phyloP scores from a whole-genome alignment of 2,329 filamentous ascomycete species.

The Pseudonectria buxi region DNA sequence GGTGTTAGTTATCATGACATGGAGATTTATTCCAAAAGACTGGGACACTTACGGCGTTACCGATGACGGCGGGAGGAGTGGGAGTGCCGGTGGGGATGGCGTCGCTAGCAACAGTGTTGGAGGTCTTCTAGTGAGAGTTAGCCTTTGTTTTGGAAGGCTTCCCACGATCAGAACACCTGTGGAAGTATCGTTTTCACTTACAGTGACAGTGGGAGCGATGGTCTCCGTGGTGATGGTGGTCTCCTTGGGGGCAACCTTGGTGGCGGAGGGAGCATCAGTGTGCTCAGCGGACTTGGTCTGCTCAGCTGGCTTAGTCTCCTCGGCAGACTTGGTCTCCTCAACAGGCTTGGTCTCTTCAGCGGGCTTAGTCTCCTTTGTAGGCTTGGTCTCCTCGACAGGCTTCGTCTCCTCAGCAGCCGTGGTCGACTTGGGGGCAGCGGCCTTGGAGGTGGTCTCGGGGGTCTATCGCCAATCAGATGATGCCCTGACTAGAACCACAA shows the following conservation, averaged over 20 bases:
- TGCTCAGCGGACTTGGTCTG: conserved; percentile 2
- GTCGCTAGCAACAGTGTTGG: not conserved
- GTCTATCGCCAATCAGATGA: not conserved
- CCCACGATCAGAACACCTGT: too few relatives aligned
- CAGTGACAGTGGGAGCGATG: not conserved
- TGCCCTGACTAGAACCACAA: too few relatives aligned
- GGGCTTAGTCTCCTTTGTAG: not conserved
- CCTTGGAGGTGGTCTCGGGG: not conserved
- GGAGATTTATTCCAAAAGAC: too few relatives aligned
- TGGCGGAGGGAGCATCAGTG: not conserved
- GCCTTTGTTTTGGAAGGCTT: not conserved
- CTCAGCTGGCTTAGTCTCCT: too few relatives aligned
- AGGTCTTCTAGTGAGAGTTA: not conserved
- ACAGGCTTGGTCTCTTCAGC: conserved; percentile 1
- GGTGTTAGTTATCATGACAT: not conserved
- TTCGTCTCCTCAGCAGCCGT: not conserved
- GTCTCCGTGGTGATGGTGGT: not conserved
- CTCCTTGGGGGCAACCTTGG: not conserved
- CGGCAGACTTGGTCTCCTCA: too few relatives aligned
- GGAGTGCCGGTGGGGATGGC: not conserved
- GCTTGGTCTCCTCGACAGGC: not conserved
- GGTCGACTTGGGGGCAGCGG: not conserved
- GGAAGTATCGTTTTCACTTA: too few relatives aligned
- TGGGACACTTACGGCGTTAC: not conserved
- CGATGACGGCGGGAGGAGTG: not conserved